phyloP scores from a whole-genome alignment of 495 filamentous ascomycete species.

The Choiromyces venosus region DNA sequence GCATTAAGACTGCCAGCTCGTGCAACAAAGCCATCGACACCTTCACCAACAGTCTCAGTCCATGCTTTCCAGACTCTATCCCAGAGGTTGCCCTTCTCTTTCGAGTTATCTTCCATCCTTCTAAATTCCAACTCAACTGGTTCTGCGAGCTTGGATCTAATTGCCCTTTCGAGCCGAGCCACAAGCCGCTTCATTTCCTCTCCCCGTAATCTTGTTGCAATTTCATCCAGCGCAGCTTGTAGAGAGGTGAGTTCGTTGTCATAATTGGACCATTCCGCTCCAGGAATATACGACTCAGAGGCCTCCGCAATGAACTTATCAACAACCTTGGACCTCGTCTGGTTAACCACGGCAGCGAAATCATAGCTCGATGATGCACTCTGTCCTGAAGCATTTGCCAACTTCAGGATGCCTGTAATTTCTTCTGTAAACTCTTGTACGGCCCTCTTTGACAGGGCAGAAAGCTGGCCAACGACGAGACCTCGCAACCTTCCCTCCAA shows the following conservation, averaged over 20 bases:
- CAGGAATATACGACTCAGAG: slow-evolving; percentile 63
- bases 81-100: slow-evolving; percentile 78
- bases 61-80: slow-evolving; percentile 92
- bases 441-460: slow-evolving; percentile 82
- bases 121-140: slow-evolving; percentile 92
- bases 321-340: slow-evolving; percentile 69
- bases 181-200: slow-evolving; percentile 95
- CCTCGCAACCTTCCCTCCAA: slow-evolving; percentile 79
- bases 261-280: slow-evolving; percentile 48
- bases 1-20: slow-evolving; percentile 90
- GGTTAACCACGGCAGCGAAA: slow-evolving; percentile 86
- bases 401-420: slow-evolving; percentile 51
- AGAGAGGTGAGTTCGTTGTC: slow-evolving; percentile 57
- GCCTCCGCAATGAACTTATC: slow-evolving; percentile 73
- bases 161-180: slow-evolving; percentile 84
- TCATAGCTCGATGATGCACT: slow-evolving; percentile 92
- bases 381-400: slow-evolving; percentile 63
- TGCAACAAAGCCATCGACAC: slow-evolving; percentile 76
- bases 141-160: slow-evolving; percentile 77
- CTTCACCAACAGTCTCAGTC: slow-evolving; percentile 74
- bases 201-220: slow-evolving; percentile 71
- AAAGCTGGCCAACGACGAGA: slow-evolving; percentile 79
- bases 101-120: slow-evolving; percentile 52
- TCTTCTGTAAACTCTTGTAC: slow-evolving; percentile 81
- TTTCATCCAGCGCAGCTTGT: slow-evolving; percentile 78